phyloP scores from a whole-genome alignment of 108 stramenopile genomes.

The Nitzschia sp. region DNA sequence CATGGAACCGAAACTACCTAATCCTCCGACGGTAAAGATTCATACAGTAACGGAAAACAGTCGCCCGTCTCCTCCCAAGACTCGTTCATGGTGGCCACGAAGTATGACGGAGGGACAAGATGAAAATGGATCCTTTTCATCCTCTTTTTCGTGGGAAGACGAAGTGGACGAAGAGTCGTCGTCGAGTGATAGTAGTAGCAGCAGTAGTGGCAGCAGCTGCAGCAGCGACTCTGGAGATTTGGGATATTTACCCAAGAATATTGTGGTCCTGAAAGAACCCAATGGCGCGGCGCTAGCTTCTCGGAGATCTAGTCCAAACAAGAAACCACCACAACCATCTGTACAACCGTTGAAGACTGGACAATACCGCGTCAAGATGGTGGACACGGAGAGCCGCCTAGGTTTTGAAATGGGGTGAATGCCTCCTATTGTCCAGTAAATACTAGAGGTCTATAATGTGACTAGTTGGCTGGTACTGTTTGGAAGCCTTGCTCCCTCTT shows the following conservation, averaged over 20 bases:
- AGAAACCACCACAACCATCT: not conserved
- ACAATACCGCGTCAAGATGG: conserved; percentile 13
- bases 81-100: too few relatives aligned
- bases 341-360: not conserved
- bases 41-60: too few relatives aligned
- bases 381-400: conserved; percentile 28
- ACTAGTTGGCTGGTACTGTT: too few relatives aligned
- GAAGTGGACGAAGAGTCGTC: not conserved
- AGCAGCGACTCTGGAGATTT: not conserved
- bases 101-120: too few relatives aligned
- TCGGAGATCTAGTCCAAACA: not conserved
- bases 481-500: too few relatives aligned
- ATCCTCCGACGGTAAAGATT: too few relatives aligned
- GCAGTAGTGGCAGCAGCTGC: too few relatives aligned
- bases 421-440: too few relatives aligned
- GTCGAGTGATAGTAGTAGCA: not conserved
- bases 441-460: too few relatives aligned
- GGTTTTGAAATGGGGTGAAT: conserved; percentile 27
- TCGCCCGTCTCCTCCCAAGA: too few relatives aligned
- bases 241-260: conserved; percentile 20
- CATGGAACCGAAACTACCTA: too few relatives aligned
- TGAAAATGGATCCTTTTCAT: too few relatives aligned
- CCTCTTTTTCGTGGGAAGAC: not conserved
- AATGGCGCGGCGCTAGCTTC: not conserved
- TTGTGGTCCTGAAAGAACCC: conserved; percentile 11